Evolutionary conservation across 805 yeast genomes (phyloP).

Genomic region (Hanseniaspora thailandica): DNA sequence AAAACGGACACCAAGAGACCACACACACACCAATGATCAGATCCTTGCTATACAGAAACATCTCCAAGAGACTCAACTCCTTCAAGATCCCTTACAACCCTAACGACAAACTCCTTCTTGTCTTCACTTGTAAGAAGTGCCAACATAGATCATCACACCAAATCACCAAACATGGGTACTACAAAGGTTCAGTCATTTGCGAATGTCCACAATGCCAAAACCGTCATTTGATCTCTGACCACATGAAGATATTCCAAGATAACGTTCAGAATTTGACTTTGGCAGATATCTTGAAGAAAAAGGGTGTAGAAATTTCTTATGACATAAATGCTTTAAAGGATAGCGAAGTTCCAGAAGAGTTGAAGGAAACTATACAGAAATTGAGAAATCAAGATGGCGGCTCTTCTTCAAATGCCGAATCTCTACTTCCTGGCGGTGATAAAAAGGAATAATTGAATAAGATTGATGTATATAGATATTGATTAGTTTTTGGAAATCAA

Average conservation of each 20-base stretch:
- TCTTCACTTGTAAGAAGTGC: slow-evolving; percentile 87
- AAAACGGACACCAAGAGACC: neutral
- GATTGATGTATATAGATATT: neutral
- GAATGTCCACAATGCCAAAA: slow-evolving; percentile 86
- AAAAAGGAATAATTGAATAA: slow-evolving; percentile 11
- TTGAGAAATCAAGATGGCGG: slow-evolving; percentile 18
- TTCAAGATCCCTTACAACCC: slow-evolving; percentile 4
- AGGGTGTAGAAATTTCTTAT: slow-evolving; percentile 64
- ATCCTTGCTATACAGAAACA: neutral
- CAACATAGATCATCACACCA: slow-evolving; percentile 72
- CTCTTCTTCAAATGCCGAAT: neutral
- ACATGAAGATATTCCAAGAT: slow-evolving; percentile 72
- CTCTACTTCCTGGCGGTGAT: slow-evolving; percentile 20
- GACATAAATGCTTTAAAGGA: slow-evolving; percentile 55
- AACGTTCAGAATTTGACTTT: slow-evolving; percentile 46
- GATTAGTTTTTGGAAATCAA: neutral
- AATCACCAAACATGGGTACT: slow-evolving; percentile 87
- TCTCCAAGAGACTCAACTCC: neutral
- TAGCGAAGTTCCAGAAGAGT: slow-evolving; percentile 27
- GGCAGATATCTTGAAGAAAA: slow-evolving; percentile 61
- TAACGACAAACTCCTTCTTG: slow-evolving; percentile 51
- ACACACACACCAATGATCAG: neutral
- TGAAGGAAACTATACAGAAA: slow-evolving; percentile 18
- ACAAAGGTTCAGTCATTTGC: slow-evolving; percentile 71
- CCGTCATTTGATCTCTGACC: slow-evolving; percentile 86